Percentiles rank a stretch among this genome's conserved stretches.
These are phyloP conservation scores for Arthrobotrys sphaeroides DNA, from an alignment of 2,329 filamentous ascomycete species.

Conservation along the genomic window DNA sequence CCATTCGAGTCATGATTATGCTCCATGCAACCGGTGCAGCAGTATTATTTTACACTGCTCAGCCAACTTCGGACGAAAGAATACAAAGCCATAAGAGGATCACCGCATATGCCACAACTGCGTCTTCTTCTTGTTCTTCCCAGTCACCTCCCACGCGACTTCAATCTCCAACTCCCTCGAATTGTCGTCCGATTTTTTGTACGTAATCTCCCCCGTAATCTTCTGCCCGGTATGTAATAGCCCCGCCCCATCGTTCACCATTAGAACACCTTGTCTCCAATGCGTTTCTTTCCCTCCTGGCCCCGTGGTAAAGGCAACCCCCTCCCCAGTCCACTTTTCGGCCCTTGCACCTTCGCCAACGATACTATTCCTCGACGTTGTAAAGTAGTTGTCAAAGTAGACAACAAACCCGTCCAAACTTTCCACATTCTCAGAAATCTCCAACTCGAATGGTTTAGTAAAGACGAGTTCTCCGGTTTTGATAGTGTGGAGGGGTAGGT, in stretches of 20 bases:
- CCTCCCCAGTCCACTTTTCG: slow-evolving; percentile 69
- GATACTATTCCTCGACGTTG: slow-evolving; percentile 67
- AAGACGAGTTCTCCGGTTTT: slow-evolving; percentile 79
- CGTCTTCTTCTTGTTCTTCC: slow-evolving; percentile 63
- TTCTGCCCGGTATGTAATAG: slow-evolving; percentile 67
- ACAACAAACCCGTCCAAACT: slow-evolving; percentile 85
- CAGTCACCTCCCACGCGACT: slow-evolving; percentile 69
- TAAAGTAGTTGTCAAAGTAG: slow-evolving; percentile 96
- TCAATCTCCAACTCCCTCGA: slow-evolving; percentile 74
- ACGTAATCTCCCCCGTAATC: slow-evolving; percentile 74
- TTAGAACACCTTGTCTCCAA: slow-evolving; percentile 84
- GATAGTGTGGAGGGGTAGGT: slow-evolving; percentile 79
- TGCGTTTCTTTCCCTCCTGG: slow-evolving; percentile 80
- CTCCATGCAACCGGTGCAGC: too few relatives aligned
- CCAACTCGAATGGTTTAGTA: slow-evolving; percentile 72
- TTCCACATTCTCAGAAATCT: slow-evolving; percentile 71
- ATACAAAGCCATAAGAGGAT: background rate
- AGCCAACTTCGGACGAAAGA: background rate
- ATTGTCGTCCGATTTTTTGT: slow-evolving; percentile 74
- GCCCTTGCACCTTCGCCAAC: slow-evolving; percentile 68
- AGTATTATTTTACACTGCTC: too few relatives aligned
- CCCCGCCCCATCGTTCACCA: slow-evolving; percentile 69
- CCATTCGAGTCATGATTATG: too few relatives aligned
- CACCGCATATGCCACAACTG: slow-evolving; percentile 62
- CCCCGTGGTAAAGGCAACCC: slow-evolving; percentile 87